phyloP scores from a whole-genome alignment of 2,329 filamentous ascomycete species.

The Cercospora sp. region DNA sequence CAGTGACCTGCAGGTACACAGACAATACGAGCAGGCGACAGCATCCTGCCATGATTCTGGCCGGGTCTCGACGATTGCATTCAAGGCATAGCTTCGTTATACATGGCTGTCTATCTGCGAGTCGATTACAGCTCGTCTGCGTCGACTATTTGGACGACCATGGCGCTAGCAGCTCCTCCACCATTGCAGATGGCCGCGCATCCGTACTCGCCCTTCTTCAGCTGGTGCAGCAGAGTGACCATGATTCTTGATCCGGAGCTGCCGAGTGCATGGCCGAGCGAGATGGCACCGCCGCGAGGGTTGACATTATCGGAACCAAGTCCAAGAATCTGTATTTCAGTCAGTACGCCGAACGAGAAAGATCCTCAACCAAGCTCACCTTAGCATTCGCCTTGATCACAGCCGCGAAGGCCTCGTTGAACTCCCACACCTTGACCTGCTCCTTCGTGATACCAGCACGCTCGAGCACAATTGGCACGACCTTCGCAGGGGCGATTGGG shows the following conservation, averaged over 20 bases:
- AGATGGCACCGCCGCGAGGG: slow-evolving; percentile 85
- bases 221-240: slow-evolving; percentile 84
- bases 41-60: not conserved
- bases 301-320: slow-evolving; percentile 80
- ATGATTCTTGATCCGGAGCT: slow-evolving; percentile 92
- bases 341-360: not conserved
- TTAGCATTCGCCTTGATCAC: slow-evolving; percentile 95
- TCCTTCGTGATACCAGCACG: slow-evolving; percentile 88
- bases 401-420: slow-evolving; percentile 96
- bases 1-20: slow-evolving; percentile 2
- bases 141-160: slow-evolving; percentile 80
- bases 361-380: slow-evolving; percentile 48
- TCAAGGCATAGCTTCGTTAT: slow-evolving; percentile 7
- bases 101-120: slow-evolving; percentile 6
- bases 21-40: not conserved
- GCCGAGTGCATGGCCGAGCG: slow-evolving; percentile 85
- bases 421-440: slow-evolving; percentile 93
- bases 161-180: slow-evolving; percentile 84
- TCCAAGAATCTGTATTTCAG: slow-evolving; percentile 66
- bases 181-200: slow-evolving; percentile 97
- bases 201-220: slow-evolving; percentile 90
- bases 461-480: slow-evolving; percentile 84
- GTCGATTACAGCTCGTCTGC: slow-evolving; percentile 43
- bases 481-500: slow-evolving; percentile 86
- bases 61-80: not conserved